phyloP scores from a whole-genome alignment of 768 basidiomycete genomes.

The Suillus hirtellus region DNA sequence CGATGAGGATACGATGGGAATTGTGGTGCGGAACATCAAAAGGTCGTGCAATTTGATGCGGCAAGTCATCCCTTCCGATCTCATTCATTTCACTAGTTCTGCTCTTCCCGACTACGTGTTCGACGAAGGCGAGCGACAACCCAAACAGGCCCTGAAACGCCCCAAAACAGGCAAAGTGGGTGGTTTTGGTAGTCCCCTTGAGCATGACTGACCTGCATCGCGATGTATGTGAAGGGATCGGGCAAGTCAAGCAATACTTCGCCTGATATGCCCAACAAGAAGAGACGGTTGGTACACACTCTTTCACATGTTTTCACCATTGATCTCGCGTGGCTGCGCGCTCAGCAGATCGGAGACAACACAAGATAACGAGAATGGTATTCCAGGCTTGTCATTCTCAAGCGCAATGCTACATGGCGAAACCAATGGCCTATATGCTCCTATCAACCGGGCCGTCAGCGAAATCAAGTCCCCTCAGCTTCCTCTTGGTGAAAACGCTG shows the following conservation, averaged over 20 bases:
- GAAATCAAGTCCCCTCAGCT: conserved; percentile 61
- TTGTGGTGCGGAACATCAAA: conserved; percentile 91
- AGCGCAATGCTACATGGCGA: conserved; percentile 35
- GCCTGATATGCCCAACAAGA: conserved; percentile 77
- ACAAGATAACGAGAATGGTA: conserved; percentile 43
- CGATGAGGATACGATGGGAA: conserved; percentile 90
- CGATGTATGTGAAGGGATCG: conserved; percentile 45
- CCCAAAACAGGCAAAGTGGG: conserved; percentile 62
- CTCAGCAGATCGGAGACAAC: conserved; percentile 43
- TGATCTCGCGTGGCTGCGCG: conserved; percentile 33
- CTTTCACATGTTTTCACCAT: conserved; percentile 18
- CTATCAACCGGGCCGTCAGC: conserved; percentile 40
- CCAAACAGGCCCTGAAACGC: conserved; percentile 70
- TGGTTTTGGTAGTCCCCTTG: conserved; percentile 19
- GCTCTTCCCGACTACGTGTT: conserved; percentile 81
- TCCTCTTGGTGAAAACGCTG: conserved; percentile 61
- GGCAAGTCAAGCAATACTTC: conserved; percentile 64
- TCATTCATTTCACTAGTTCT: conserved; percentile 47
- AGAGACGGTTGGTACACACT: conserved; percentile 66
- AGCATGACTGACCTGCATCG: conserved; percentile 30
- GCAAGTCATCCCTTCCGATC: conserved; percentile 20
- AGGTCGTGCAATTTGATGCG: conserved; percentile 48
- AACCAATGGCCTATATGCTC: conserved; percentile 38
- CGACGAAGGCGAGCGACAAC: conserved; percentile 77
- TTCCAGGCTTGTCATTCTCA: conserved; percentile 34